Conservation (phyloP, 2,329 filamentous ascomycete genomes). For the Epichloe sibirici region DNA sequence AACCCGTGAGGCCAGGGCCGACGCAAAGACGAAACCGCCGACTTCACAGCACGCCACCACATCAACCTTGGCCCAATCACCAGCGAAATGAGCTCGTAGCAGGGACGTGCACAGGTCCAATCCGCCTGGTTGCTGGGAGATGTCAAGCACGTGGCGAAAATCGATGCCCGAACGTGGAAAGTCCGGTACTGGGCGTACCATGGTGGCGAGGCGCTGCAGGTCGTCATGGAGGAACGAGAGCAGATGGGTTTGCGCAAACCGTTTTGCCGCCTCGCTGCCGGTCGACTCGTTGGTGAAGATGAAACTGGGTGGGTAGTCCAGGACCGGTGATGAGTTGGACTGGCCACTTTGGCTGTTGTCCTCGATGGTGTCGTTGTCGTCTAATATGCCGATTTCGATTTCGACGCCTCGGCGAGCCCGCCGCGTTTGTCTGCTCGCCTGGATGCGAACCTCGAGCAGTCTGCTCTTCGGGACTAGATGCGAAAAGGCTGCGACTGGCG, state of each 20-base stretch:
- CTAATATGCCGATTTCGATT: background rate
- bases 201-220: conserved; percentile 31
- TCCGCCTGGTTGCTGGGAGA: conserved; percentile 38
- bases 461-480: conserved; percentile 39
- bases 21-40: conserved; percentile 44
- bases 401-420: conserved; percentile 22
- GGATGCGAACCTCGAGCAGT: conserved; percentile 41
- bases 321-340: background rate
- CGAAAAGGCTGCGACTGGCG: conserved; percentile 41
- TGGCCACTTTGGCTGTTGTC: conserved; percentile 12
- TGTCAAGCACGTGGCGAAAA: conserved; percentile 47
- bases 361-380: background rate
- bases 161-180: conserved; percentile 39
- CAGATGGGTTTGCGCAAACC: conserved; percentile 30
- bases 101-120: conserved; percentile 38
- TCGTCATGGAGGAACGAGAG: conserved; percentile 15
- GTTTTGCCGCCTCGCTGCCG: conserved; percentile 25
- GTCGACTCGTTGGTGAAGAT: conserved; percentile 36
- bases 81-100: conserved; percentile 30
- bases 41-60: conserved; percentile 41
- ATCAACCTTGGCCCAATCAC: conserved; percentile 33
- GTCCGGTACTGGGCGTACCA: conserved; percentile 35
- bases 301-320: conserved; percentile 25
- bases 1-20: conserved; percentile 32
- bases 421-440: conserved; percentile 25